Evolutionary conservation across 2,329 filamentous ascomycete species (phyloP), one percentile per base, ranked within the genome.

Genomic region (Exophiala xenobiotica): DNA sequence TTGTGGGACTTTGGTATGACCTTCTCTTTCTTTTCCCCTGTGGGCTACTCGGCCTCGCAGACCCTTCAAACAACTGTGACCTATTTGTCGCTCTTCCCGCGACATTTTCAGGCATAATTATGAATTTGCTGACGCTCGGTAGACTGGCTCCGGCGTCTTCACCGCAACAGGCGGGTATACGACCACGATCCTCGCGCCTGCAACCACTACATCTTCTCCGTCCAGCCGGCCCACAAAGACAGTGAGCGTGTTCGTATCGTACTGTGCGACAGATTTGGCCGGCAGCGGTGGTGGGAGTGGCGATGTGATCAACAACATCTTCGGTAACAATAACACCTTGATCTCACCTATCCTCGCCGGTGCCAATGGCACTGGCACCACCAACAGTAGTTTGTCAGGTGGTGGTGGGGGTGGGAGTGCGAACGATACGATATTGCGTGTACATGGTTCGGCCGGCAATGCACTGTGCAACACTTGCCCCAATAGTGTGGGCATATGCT

Each of bases 81-180:
- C n/a, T 27, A 12, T 35, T 2, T 8, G 23, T 31, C 42, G 39
- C 22, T n/a, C 7, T n/a, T 22, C 23, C 16, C 26, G 4, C 16
- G 6, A 19, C 14, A 19, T n/a, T 18, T 7, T 14, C 44, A 27
- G 48, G 31, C 22, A 6, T 20, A 41, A 14, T 22, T 11, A 47
- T 23, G 9, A 35, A 31, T 20, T 23, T 19, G 18, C 35, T 12
- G 4, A 38, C n/a, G 7, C 14, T 19, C 22, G 29, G 3, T 27
- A 59, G 56, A 59, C 52, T 35, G 59, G 57, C 1, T 52, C 38
- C n/a, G 57, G 59, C 42, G 54, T 47, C 2, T 61, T 61, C 43
- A 45, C 50, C n/a, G 48, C 58, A 3, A 61, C 51, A n/a, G 53
- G 48, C 2, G 52, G 48, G 1, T 55, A 48, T 4, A 52, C 46